A percentile compares a stretch with the other conserved stretches of the same genome.
Conservation (phyloP, 352 stramenopile species). For the Pythium aristosporum region DNA sequence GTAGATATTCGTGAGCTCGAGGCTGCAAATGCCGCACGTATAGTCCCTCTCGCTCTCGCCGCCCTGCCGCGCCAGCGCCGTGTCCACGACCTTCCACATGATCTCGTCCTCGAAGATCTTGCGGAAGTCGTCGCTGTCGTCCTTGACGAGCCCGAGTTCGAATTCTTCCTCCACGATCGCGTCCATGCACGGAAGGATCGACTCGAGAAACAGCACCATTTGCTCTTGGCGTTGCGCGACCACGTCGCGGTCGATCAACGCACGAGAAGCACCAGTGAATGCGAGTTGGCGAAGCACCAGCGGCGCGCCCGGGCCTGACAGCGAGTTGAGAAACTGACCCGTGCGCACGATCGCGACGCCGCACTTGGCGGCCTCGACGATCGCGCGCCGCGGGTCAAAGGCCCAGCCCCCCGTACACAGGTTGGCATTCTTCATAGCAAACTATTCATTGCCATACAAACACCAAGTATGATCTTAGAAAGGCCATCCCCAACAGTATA, state of each 20-base stretch:
- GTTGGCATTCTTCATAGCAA: constrained; percentile 81
- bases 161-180: constrained; percentile 78
- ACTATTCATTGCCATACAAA: constrained; percentile 30
- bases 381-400: constrained; percentile 67
- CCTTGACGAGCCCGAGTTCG: constrained; percentile 55
- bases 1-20: constrained; percentile 84
- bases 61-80: constrained; percentile 32
- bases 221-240: constrained; percentile 70
- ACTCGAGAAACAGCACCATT: constrained; percentile 82
- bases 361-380: constrained; percentile 64
- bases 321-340: constrained; percentile 63
- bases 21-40: constrained; percentile 58
- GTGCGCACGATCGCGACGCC: constrained; percentile 67
- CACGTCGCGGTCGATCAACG: constrained; percentile 48
- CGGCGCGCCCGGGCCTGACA: constrained; percentile 32
- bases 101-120: constrained; percentile 75
- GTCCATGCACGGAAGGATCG: constrained; percentile 72
- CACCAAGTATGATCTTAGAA: background rate
- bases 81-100: constrained; percentile 72
- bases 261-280: constrained; percentile 36
- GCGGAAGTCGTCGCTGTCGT: constrained; percentile 71
- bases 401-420: constrained; percentile 60
- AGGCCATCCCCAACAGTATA: background rate
- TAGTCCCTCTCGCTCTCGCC: constrained; percentile 33
- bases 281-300: constrained; percentile 46